Evolutionary conservation across 345 rosid genomes (phyloP), one percentile per base, ranked within the genome.

Genomic region (Syzygium grande): DNA sequence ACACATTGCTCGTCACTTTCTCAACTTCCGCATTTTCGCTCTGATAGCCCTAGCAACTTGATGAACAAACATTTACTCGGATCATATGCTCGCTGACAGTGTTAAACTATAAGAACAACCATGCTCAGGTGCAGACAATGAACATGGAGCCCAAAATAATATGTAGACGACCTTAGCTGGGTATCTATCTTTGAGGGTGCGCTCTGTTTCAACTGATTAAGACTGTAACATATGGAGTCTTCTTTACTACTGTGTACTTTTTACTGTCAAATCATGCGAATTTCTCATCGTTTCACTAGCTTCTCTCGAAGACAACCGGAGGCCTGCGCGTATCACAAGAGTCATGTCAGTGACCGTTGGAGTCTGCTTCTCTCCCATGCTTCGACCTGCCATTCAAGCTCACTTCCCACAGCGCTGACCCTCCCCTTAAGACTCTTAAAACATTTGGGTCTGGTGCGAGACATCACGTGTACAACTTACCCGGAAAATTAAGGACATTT

Each of bases 381-480:
- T 86, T 61, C 80, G 34, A 88, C 85, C 92, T 79, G 87, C 90
- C 93, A 52, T 87, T 88, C 92, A 87, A 87, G 87, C 88, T 52
- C 78, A 15, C 2, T 27, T 41, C 15, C 29, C 56, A 13, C 30
- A 11, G 83, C 11, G 49, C 21, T 73, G 83, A 73, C 83, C 83
- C 23, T 38, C 83, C 43, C 43, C 21, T 21, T 19, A 7, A 73
- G 22, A 41, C 46, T 73, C 46, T 19, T 17, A 17, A 21, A 68
- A 17, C 23, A 11, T 68, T 16, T 19, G 79, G 79, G 79, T 68
- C 79, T 8, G 79, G 79, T 68, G 79, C 6, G 23, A 30, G 23
- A 12, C 79, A 30, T 89, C 93, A 89, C 90, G 91, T 88, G 90
- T 38, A 6, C 85, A 54, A 59, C 90, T 87, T 53, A 85, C 85